Conservation (phyloP, 768 basidiomycete species). For the Ephemerocybe angulata region DNA sequence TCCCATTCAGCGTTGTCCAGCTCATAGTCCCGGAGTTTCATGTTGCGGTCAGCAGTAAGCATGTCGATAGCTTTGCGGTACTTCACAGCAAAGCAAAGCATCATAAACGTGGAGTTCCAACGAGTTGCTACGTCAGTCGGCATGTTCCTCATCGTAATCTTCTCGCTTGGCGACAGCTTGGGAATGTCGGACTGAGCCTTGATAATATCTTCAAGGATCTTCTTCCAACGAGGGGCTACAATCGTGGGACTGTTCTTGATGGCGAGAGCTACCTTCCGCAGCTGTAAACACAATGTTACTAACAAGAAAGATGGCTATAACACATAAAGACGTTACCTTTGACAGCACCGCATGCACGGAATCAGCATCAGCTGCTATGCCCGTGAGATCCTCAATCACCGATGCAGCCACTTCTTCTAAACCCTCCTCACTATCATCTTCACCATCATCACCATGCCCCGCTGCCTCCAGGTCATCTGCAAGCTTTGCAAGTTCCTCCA, state of each 20-base stretch:
- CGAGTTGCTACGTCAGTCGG: background rate
- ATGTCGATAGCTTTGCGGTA: background rate
- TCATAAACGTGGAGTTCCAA: background rate
- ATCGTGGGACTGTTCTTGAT: background rate
- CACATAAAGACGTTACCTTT: background rate
- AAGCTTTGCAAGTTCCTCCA: background rate
- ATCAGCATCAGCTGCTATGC: background rate
- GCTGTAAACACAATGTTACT: background rate
- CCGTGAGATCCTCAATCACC: background rate
- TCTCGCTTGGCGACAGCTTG: background rate
- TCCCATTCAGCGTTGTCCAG: background rate
- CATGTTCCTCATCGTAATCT: background rate
- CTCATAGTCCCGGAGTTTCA: background rate
- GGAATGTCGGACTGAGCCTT: background rate
- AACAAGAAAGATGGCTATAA: background rate
- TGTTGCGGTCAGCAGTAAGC: background rate
- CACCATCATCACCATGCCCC: too few relatives aligned
- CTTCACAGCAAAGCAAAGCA: background rate
- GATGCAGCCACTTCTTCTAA: background rate
- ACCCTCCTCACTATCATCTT: background rate
- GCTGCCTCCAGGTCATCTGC: background rate
- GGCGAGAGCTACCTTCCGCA: background rate
- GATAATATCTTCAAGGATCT: background rate
- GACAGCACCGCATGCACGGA: background rate
- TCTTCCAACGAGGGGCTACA: background rate